These are phyloP conservation scores for Globisporangium perplexum DNA, from an alignment of 352 stramenopile species.

Conservation along the genomic window DNA sequence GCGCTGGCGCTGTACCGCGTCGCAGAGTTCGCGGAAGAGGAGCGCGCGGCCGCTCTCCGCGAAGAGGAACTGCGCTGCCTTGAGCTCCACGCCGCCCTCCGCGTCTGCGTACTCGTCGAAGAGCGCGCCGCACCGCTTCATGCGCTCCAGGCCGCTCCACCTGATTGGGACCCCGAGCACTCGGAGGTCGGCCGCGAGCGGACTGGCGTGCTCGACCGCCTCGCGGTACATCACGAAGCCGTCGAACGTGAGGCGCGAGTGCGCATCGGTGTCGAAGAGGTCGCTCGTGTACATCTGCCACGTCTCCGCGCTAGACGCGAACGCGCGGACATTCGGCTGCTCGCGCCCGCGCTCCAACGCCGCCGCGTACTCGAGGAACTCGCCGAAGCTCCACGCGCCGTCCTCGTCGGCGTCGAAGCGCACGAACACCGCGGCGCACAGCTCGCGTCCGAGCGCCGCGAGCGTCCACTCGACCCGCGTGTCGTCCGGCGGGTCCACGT, in stretches of 20 bases:
- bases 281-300: constrained; percentile 73
- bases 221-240: constrained; percentile 59
- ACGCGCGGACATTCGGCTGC: constrained; percentile 23
- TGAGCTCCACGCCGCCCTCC: constrained; percentile 25
- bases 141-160: constrained; percentile 24
- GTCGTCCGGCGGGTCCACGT: constrained; percentile 39
- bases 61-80: constrained; percentile 43
- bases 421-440: constrained; percentile 44
- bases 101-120: constrained; percentile 52
- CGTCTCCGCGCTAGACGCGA: constrained; percentile 31
- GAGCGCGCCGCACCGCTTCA: constrained; percentile 17
- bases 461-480: constrained; percentile 29
- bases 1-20: constrained; percentile 32
- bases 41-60: constrained; percentile 27
- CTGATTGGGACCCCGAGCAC: constrained; percentile 34
- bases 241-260: constrained; percentile 40
- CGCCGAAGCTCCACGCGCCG: constrained; percentile 39
- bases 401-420: constrained; percentile 53
- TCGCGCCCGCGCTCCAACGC: constrained; percentile 19
- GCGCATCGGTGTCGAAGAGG: constrained; percentile 29
- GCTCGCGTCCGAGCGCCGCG: constrained; percentile 33
- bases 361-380: constrained; percentile 60
- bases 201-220: constrained; percentile 30
- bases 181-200: constrained; percentile 33
- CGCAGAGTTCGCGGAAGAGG: constrained; percentile 28